A percentile compares a stretch with the other conserved stretches of the same genome.
phyloP scores from a whole-genome alignment of 331 rosid species.

The Prunus yedoensis region DNA sequence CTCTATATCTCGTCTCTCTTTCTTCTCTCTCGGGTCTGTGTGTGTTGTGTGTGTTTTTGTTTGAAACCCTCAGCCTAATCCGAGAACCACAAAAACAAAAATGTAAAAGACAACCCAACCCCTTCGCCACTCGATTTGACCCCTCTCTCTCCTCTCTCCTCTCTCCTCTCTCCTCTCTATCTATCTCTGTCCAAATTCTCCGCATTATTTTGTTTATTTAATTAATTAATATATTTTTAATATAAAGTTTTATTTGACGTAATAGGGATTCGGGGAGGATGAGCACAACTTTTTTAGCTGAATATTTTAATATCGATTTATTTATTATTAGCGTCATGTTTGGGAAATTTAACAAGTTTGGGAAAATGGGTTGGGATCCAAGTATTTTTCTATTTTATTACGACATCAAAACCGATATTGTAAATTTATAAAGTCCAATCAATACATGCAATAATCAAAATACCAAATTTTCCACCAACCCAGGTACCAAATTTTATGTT shows the following conservation, averaged over 20 bases:
- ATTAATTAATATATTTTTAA: not conserved
- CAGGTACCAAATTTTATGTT: no score
- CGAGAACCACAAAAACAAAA: constrained; percentile 61
- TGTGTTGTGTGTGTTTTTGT: not conserved
- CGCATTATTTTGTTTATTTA: not conserved
- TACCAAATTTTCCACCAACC: no score
- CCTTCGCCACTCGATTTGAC: constrained; percentile 86
- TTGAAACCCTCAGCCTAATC: constrained; percentile 37
- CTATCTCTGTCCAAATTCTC: not conserved
- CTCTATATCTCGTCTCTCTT: constrained; percentile 7
- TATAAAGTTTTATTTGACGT: not conserved
- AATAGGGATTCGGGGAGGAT: constrained; percentile 27
- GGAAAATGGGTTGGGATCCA: no score
- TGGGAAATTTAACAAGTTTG: no score
- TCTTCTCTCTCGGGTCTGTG: constrained; percentile 5
- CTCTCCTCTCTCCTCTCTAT: not conserved
- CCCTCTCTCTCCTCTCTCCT: constrained; percentile 16
- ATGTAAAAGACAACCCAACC: constrained; percentile 48
- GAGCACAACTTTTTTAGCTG: constrained; percentile 17
- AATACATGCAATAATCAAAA: no score
- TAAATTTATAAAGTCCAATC: no score
- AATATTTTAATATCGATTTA: not conserved
- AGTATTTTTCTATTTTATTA: no score
- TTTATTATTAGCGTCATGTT: no score
- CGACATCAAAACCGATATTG: no score